Evolutionary conservation across 2,329 filamentous ascomycete genomes (phyloP).

Genomic region (Paracoccidioides brasiliensis): DNA sequence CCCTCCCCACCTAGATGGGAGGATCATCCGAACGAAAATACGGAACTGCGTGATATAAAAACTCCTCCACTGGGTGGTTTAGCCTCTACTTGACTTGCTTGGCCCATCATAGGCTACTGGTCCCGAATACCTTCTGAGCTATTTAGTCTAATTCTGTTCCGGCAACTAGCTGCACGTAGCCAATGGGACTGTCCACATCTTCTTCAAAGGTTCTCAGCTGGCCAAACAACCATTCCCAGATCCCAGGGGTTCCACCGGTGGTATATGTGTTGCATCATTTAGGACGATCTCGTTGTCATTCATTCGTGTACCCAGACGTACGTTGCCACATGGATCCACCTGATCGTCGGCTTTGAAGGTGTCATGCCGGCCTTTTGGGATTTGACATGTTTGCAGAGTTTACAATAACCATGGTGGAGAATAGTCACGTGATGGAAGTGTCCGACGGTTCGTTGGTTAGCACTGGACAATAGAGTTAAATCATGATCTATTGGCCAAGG

Average conservation of each 20-base stretch:
- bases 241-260: background rate
- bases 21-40: too few species aligned
- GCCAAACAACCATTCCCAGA: slow-evolving; percentile 7
- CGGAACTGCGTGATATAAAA: too few species aligned
- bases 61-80: too few species aligned
- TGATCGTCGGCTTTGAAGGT: slow-evolving; percentile 6
- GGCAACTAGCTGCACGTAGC: slow-evolving; percentile 7
- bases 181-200: slow-evolving; percentile 8
- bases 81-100: too few species aligned
- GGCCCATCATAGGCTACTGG: too few species aligned
- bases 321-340: slow-evolving; percentile 7
- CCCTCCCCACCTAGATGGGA: too few species aligned
- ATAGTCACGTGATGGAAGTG: too few species aligned
- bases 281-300: background rate
- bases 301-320: slow-evolving; percentile 9
- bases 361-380: slow-evolving; percentile 3
- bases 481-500: background rate
- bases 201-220: slow-evolving; percentile 7
- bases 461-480: background rate
- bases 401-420: too few species aligned
- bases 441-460: too few species aligned
- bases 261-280: background rate
- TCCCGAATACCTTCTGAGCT: too few species aligned
- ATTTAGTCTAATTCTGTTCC: slow-evolving; percentile 3
- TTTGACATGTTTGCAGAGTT: background rate